Percentiles rank a stretch among this genome's conserved stretches.
Evolutionary conservation across 2,329 filamentous ascomycete species (phyloP).

Genomic region (Mollisia scopiformis): DNA sequence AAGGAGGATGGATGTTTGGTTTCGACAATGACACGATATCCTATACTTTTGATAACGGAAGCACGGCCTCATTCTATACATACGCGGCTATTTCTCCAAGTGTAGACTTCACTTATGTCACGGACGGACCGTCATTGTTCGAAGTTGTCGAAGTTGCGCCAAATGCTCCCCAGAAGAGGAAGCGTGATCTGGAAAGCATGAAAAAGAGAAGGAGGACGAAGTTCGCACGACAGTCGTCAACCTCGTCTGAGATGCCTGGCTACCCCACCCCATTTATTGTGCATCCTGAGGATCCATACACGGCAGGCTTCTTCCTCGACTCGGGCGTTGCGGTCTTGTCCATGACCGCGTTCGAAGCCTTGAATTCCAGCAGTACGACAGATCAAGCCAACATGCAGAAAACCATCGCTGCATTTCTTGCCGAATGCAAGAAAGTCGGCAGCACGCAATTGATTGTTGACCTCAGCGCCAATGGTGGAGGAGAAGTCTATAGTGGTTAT

Average conservation of each 20-base stretch:
- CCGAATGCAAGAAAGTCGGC: background rate
- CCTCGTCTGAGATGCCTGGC: background rate
- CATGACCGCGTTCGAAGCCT: conserved; percentile 1
- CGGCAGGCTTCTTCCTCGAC: conserved; percentile 11
- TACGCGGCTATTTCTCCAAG: background rate
- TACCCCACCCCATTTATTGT: conserved; percentile 11
- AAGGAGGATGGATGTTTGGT: conserved; percentile 1
- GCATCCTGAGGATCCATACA: background rate
- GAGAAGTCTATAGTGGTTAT: conserved; percentile 5
- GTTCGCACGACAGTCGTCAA: background rate
- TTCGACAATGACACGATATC: conserved; percentile 4
- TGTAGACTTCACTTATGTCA: conserved; percentile 4
- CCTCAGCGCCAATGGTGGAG: conserved; percentile 13
- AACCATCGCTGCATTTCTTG: conserved; percentile 4
- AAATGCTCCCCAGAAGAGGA: background rate
- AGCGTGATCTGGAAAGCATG: background rate
- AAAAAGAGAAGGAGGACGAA: background rate
- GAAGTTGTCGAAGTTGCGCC: conserved; percentile 2
- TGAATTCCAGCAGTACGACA: background rate
- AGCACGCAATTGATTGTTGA: conserved; percentile 12
- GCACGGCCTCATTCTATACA: background rate
- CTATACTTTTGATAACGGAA: conserved; percentile 12
- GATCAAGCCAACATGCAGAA: conserved; percentile 8
- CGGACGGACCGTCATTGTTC: background rate
- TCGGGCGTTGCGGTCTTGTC: conserved; percentile 10